Conservation (phyloP, 139 green algal genomes). For the Closterium sp. region DNA sequence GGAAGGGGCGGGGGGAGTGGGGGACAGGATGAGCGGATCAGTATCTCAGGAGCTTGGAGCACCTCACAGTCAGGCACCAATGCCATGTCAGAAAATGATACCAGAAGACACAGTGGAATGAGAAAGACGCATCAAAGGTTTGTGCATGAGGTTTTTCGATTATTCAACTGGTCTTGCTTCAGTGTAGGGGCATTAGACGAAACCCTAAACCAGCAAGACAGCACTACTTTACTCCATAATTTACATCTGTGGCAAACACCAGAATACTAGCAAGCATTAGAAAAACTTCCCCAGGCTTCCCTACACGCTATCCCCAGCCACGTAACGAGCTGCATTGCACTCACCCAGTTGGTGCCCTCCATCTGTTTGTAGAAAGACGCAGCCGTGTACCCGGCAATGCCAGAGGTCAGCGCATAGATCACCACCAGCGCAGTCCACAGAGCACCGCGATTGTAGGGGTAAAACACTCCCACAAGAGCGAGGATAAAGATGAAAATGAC, state of each 20-base stretch:
- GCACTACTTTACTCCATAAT: no score
- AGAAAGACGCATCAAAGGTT: no score
- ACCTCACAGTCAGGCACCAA: neutral
- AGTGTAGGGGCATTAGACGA: no score
- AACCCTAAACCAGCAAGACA: no score
- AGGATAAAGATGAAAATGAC: constrained; percentile 63
- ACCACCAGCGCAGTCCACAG: constrained; percentile 59
- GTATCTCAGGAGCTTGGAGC: neutral
- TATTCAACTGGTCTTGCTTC: no score
- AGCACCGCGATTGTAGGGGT: constrained; percentile 64
- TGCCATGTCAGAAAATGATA: no score
- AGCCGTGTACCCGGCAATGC: constrained; percentile 80
- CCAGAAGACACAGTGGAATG: no score
- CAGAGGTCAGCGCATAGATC: constrained; percentile 61
- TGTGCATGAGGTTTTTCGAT: no score
- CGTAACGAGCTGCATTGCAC: neutral
- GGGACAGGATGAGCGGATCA: neutral
- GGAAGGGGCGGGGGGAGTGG: no score
- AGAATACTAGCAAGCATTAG: no score
- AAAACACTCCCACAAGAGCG: constrained; percentile 64
- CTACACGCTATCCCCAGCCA: neutral
- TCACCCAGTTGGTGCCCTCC: constrained; percentile 73
- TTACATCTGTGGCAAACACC: no score
- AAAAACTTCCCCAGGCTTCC: no score
- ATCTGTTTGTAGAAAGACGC: constrained; percentile 83